Evolutionary conservation across 441 rosid species (phyloP).

Genomic region (Manihot esculenta): DNA sequence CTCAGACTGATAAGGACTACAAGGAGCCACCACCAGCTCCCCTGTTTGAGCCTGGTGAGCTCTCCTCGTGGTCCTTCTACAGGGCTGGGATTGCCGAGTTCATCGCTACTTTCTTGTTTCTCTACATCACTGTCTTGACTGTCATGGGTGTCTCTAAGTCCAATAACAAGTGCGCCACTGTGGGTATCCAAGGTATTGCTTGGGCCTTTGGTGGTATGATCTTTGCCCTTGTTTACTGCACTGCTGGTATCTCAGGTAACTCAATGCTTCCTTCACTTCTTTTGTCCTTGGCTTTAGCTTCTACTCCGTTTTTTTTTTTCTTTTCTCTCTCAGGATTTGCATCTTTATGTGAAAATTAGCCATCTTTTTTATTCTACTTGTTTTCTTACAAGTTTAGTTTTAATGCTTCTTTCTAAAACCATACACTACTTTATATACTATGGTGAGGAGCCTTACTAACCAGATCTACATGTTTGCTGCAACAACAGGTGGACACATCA

Average conservation of each 20-base stretch:
- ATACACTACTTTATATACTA: not conserved
- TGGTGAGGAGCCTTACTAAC: slow-evolving; percentile 3
- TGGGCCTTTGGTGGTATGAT: slow-evolving; percentile 99
- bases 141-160: slow-evolving; percentile 79
- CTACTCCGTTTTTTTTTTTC: not conserved
- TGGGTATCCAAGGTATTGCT: slow-evolving; percentile 92
- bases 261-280: not conserved
- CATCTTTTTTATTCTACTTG: not conserved
- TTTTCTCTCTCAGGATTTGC: not conserved
- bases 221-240: slow-evolving; percentile 92
- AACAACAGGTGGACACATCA: slow-evolving; percentile 72
- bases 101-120: slow-evolving; percentile 78
- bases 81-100: slow-evolving; percentile 93
- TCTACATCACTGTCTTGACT: slow-evolving; percentile 68
- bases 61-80: slow-evolving; percentile 78
- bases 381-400: not conserved
- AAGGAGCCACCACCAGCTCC: slow-evolving; percentile 94
- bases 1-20: slow-evolving; percentile 74
- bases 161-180: slow-evolving; percentile 57
- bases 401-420: not conserved
- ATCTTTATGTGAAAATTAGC: not conserved
- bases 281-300: not conserved
- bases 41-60: slow-evolving; percentile 70
- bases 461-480: slow-evolving; percentile 21
- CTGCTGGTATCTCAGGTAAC: slow-evolving; percentile 89